phyloP scores from a whole-genome alignment of 345 rosid genomes.

The Gossypium turneri region DNA sequence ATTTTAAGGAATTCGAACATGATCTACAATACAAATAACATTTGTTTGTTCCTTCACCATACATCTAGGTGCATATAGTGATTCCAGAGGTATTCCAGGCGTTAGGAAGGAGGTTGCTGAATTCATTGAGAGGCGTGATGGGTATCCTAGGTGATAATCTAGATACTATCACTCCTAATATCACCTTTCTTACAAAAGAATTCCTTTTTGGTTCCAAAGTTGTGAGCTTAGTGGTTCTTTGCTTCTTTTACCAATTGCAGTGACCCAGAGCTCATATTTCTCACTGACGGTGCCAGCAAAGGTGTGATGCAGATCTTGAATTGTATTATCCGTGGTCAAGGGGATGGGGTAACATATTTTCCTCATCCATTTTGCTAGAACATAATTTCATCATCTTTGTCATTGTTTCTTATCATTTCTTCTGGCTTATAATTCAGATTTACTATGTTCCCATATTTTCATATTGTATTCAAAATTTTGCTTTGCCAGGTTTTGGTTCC shows the following conservation, averaged over 20 bases:
- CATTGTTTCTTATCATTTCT: not conserved
- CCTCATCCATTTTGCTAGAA: conserved; percentile 4
- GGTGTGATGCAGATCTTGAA: conserved; percentile 95
- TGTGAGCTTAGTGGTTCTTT: conserved; percentile 39
- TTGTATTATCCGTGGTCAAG: conserved; percentile 68
- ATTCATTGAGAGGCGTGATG: conserved; percentile 90
- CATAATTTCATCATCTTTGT: not conserved
- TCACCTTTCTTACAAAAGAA: not conserved
- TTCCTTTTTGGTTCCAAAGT: conserved; percentile 7
- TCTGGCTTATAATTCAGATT: not conserved
- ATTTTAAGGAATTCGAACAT: conserved; percentile 9
- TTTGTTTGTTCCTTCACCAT: conserved; percentile 10
- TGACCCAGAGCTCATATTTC: conserved; percentile 92
- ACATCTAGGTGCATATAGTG: conserved; percentile 88
- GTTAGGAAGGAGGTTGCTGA: conserved; percentile 92
- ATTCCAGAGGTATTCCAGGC: conserved; percentile 91
- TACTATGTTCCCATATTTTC: conserved; percentile 3
- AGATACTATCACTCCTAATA: conserved; percentile 5
- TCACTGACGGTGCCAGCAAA: conserved; percentile 98
- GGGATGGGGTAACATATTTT: conserved; percentile 76
- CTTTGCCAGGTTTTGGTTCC: conserved; percentile 78
- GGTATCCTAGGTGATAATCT: conserved; percentile 78
- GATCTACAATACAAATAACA: not conserved
- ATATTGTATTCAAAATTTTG: conserved; percentile 2
- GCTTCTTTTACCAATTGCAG: conserved; percentile 42